Percentiles rank a stretch among this genome's conserved stretches.
phyloP scores from a whole-genome alignment of 768 basidiomycete species.

The Antrodiella citrinella region DNA sequence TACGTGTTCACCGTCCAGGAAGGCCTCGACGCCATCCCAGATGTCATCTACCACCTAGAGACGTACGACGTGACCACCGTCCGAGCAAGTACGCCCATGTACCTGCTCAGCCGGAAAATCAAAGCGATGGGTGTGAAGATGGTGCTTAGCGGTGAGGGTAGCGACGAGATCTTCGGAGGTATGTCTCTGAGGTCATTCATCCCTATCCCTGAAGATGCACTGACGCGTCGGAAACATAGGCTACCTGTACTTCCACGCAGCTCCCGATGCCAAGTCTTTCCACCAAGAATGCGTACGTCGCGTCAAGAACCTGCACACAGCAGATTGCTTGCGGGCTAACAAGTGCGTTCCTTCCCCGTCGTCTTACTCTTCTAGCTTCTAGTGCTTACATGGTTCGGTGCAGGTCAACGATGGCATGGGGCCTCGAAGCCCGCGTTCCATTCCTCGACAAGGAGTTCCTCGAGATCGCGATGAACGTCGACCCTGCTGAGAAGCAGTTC shows the following conservation, averaged over 20 bases:
- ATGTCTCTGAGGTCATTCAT: conserved; percentile 7
- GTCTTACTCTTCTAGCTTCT: background rate
- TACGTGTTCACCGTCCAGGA: conserved; percentile 98
- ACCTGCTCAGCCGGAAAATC: conserved; percentile 94
- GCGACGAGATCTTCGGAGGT: conserved; percentile 97
- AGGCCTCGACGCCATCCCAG: conserved; percentile 92
- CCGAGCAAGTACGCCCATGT: conserved; percentile 97
- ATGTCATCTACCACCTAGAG: conserved; percentile 97
- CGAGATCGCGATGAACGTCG: conserved; percentile 86
- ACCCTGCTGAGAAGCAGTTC: conserved; percentile 86
- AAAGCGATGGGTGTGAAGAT: conserved; percentile 99
- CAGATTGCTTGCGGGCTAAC: conserved; percentile 97
- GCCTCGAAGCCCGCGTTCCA: conserved; percentile 95
- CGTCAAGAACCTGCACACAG: conserved; percentile 95
- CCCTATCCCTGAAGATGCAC: conserved; percentile 2
- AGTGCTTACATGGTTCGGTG: background rate
- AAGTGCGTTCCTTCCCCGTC: conserved; percentile 46
- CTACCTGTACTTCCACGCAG: conserved; percentile 99
- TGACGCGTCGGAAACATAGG: conserved; percentile 36
- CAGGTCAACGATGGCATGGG: conserved; percentile 99
- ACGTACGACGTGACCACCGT: conserved; percentile 99
- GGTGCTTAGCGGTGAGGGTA: conserved; percentile 96
- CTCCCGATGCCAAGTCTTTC: conserved; percentile 80
- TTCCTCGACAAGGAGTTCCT: conserved; percentile 98
- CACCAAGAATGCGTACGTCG: conserved; percentile 93